Percentiles rank a stretch among this genome's conserved stretches.
Evolutionary conservation across 805 yeast species (phyloP).

Genomic region (Yamadazyma kitorensis): DNA sequence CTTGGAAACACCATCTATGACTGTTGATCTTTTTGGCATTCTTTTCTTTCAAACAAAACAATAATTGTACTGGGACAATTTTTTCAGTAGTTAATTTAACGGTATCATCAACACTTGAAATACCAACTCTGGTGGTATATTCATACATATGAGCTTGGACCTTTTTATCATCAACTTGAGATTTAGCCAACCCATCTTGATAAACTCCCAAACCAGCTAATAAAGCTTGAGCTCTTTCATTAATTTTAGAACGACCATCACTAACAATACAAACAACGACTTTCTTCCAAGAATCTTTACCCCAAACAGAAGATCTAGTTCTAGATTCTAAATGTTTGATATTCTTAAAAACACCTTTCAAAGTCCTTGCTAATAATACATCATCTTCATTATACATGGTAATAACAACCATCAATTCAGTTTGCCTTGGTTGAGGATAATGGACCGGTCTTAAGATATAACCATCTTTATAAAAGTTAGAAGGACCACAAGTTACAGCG

Average conservation of each 20-base stretch:
- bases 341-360: conserved; percentile 64
- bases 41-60: conserved; percentile 59
- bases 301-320: conserved; percentile 47
- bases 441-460: conserved; percentile 55
- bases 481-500: conserved; percentile 71
- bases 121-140: conserved; percentile 59
- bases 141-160: conserved; percentile 67
- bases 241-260: conserved; percentile 66
- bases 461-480: conserved; percentile 55
- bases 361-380: conserved; percentile 55
- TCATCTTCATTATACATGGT: conserved; percentile 72
- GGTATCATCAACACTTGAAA: conserved; percentile 48
- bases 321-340: conserved; percentile 54
- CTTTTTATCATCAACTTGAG: conserved; percentile 55
- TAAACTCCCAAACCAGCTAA: conserved; percentile 64
- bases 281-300: conserved; percentile 54
- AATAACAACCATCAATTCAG: conserved; percentile 59
- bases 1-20: conserved; percentile 70
- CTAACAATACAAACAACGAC: conserved; percentile 61
- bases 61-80: conserved; percentile 60
- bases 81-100: conserved; percentile 50
- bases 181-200: conserved; percentile 64
- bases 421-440: conserved; percentile 50
- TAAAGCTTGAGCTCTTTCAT: conserved; percentile 59
- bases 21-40: conserved; percentile 65